Conservation (phyloP, 176 grass and related monocot genomes). For the Carex parvula region DNA sequence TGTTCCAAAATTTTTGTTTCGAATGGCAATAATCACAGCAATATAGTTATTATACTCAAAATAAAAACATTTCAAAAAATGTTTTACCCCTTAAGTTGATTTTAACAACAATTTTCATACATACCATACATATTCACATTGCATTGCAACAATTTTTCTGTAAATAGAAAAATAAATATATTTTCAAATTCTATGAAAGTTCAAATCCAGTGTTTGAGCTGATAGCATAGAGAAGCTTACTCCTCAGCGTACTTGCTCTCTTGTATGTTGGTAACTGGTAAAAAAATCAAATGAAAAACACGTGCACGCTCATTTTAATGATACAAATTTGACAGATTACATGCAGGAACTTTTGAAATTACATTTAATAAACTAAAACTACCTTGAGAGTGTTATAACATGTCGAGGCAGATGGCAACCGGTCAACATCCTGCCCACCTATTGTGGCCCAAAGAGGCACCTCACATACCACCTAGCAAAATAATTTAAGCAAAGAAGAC, state of each 20-base stretch:
- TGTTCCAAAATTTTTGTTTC: background rate
- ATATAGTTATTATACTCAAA: background rate
- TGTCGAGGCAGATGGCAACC: slow-evolving; percentile 90
- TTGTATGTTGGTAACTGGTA: slow-evolving; percentile 81
- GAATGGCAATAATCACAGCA: too few relatives aligned
- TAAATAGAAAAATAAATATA: background rate
- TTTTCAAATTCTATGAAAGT: slow-evolving; percentile 50
- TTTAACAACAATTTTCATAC: slow-evolving; percentile 28
- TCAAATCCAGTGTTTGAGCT: slow-evolving; percentile 91
- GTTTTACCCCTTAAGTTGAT: background rate
- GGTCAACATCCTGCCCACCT: slow-evolving; percentile 92
- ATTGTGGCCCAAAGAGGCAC: slow-evolving; percentile 81
- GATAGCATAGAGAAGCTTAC: slow-evolving; percentile 81
- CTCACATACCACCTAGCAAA: slow-evolving; percentile 72
- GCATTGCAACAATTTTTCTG: slow-evolving; percentile 19
- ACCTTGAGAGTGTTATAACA: slow-evolving; percentile 98
- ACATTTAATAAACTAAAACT: slow-evolving; percentile 9
- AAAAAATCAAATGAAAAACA: background rate
- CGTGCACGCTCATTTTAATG: background rate
- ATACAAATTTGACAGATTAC: background rate
- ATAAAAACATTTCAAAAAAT: background rate
- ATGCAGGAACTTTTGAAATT: background rate
- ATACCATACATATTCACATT: slow-evolving; percentile 42
- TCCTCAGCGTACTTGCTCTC: slow-evolving; percentile 73
- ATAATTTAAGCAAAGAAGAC: slow-evolving; percentile 11